phyloP scores from a whole-genome alignment of 2,329 filamentous ascomycete genomes.

The Talaromyces atroroseus region DNA sequence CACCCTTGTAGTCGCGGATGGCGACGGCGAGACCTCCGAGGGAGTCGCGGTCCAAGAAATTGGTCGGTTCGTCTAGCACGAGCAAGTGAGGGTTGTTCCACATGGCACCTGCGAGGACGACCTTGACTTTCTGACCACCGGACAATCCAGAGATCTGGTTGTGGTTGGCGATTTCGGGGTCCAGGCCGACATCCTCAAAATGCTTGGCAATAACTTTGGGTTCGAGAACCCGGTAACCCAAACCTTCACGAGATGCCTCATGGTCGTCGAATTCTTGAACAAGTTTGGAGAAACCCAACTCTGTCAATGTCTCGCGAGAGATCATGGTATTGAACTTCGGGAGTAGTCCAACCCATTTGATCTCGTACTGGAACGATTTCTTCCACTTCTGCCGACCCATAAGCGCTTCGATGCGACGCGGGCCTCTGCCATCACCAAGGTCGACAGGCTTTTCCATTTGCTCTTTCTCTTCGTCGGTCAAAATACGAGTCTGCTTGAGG shows the following conservation, averaged over 20 bases:
- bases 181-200: slow-evolving; percentile 92
- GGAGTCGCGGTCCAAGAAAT: slow-evolving; percentile 97
- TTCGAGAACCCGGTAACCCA: slow-evolving; percentile 89
- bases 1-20: slow-evolving; percentile 96
- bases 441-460: slow-evolving; percentile 93
- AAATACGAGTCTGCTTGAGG: slow-evolving; percentile 91
- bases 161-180: slow-evolving; percentile 97
- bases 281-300: slow-evolving; percentile 85
- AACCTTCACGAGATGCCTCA: slow-evolving; percentile 95
- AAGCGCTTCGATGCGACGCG: slow-evolving; percentile 73
- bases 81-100: slow-evolving; percentile 99
- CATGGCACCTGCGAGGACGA: slow-evolving; percentile 92
- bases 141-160: slow-evolving; percentile 95
- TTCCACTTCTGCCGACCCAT: slow-evolving; percentile 98
- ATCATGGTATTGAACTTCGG: slow-evolving; percentile 93
- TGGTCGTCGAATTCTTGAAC: slow-evolving; percentile 98
- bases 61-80: slow-evolving; percentile 96
- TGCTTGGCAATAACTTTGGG: slow-evolving; percentile 95
- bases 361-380: slow-evolving; percentile 98
- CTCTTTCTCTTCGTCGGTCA: slow-evolving; percentile 75
- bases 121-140: slow-evolving; percentile 98
- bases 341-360: slow-evolving; percentile 87
- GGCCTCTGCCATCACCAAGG: slow-evolving; percentile 72
- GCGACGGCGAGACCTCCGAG: slow-evolving; percentile 95
- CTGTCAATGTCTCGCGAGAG: slow-evolving; percentile 81